Evolutionary conservation across 2,329 filamentous ascomycete genomes (phyloP).

Genomic region (Fusarium sp.): DNA sequence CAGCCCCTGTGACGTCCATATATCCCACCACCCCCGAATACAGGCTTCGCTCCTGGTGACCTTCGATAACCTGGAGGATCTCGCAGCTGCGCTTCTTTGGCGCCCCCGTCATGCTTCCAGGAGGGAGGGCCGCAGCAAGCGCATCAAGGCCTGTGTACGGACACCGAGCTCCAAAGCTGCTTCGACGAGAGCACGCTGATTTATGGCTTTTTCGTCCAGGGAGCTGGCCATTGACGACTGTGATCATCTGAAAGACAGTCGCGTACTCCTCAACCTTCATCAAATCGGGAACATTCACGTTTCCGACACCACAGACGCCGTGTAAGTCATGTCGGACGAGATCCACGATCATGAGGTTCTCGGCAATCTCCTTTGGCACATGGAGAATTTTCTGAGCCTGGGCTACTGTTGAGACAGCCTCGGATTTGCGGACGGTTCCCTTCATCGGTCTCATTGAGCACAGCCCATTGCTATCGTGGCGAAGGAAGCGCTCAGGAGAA

Average conservation of each 20-base stretch:
- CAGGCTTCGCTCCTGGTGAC: conserved; percentile 74
- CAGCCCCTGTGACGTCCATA: conserved; percentile 86
- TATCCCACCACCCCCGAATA: conserved; percentile 95
- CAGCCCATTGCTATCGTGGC: conserved; percentile 65
- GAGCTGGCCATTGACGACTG: conserved; percentile 83
- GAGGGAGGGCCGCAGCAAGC: conserved; percentile 83
- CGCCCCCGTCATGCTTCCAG: conserved; percentile 96
- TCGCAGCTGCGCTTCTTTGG: conserved; percentile 95
- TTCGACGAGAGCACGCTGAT: conserved; percentile 17
- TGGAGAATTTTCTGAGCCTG: conserved; percentile 82
- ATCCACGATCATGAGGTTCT: conserved; percentile 99
- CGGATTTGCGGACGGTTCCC: conserved; percentile 89
- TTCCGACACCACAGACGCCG: conserved; percentile 82
- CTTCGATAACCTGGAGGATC: conserved; percentile 80
- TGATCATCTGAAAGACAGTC: conserved; percentile 92
- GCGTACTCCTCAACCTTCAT: conserved; percentile 93
- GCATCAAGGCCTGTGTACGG: conserved; percentile 79
- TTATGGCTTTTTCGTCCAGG: conserved; percentile 49
- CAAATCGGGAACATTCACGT: conserved; percentile 82
- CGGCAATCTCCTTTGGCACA: conserved; percentile 90
- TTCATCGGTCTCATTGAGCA: conserved; percentile 95
- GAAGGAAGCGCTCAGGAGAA: conserved; percentile 91
- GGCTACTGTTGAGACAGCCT: conserved; percentile 75
- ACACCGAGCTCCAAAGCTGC: conserved; percentile 19
- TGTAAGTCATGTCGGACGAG: conserved; percentile 95